phyloP scores from a whole-genome alignment of 169 alveolate species.

The Plasmodium vivax region DNA sequence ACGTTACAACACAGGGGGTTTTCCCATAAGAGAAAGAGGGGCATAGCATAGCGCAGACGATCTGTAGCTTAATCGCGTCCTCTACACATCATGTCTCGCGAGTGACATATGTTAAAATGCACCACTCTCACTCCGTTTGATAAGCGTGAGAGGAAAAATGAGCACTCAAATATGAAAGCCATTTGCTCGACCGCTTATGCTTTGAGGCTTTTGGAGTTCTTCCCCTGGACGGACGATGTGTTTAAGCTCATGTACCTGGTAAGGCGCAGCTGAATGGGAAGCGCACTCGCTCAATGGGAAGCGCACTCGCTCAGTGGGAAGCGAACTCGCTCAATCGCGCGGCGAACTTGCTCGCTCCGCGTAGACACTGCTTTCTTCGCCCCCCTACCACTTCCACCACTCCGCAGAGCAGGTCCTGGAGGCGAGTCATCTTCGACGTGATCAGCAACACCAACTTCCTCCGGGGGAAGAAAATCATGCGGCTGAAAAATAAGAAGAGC shows the following conservation, averaged over 20 bases:
- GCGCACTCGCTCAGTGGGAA: too few species aligned
- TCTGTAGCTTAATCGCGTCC: not conserved
- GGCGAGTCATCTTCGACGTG: conserved; percentile 10
- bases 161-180: conserved; percentile 1
- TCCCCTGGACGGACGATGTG: conserved; percentile 38
- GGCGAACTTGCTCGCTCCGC: not conserved
- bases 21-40: not conserved
- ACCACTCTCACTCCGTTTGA: not conserved
- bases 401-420: conserved; percentile 19
- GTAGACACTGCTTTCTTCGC: not conserved
- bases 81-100: not conserved
- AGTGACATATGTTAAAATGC: not conserved
- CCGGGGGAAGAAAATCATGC: conserved; percentile 1
- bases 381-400: not conserved
- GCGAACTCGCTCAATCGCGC: not conserved
- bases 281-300: too few species aligned
- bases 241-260: conserved; percentile 39
- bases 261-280: not conserved
- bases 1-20: not conserved
- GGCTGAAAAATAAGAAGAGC: conserved; percentile 23
- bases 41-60: not conserved
- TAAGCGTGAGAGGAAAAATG: conserved; percentile 2
- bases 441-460: conserved; percentile 22
- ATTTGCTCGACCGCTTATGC: conserved; percentile 12
- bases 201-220: conserved; percentile 12